Evolutionary conservation across 73 alveolate species (phyloP).

Genomic region (Paramecium sonneborni): DNA sequence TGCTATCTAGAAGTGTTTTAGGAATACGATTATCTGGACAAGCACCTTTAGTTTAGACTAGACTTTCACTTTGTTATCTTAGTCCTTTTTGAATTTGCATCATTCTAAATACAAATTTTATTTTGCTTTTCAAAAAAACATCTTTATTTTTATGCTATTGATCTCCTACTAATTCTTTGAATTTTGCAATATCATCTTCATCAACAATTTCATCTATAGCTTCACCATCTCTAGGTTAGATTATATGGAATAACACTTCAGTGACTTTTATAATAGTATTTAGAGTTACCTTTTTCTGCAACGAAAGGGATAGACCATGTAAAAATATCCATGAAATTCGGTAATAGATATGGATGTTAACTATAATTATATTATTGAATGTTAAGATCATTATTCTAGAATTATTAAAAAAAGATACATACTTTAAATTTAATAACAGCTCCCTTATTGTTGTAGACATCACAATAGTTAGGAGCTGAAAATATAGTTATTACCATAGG

Average conservation of each 20-base stretch:
- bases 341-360: conserved; percentile 87
- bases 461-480: conserved; percentile 94
- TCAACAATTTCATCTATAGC: conserved; percentile 68
- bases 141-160: conserved; percentile 51
- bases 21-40: conserved; percentile 92
- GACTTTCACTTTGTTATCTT: conserved; percentile 78
- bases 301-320: conserved; percentile 93
- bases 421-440: conserved; percentile 78
- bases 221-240: conserved; percentile 77
- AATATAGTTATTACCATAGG: conserved; percentile 90
- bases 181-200: conserved; percentile 57
- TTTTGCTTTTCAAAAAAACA: conserved; percentile 71
- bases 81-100: conserved; percentile 72
- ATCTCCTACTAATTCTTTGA: conserved; percentile 45
- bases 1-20: conserved; percentile 73
- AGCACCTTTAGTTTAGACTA: conserved; percentile 83
- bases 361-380: conserved; percentile 83
- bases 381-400: conserved; percentile 73
- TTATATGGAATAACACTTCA: conserved; percentile 72
- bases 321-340: conserved; percentile 85
- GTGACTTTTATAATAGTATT: background rate
- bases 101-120: conserved; percentile 79
- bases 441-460: conserved; percentile 85
- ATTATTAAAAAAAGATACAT: background rate
- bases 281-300: conserved; percentile 76